A percentile compares a stretch with the other conserved stretches of the same genome.
Evolutionary conservation across 495 filamentous ascomycete species (phyloP).

Genomic region (Polyplosphaeria fusca): DNA sequence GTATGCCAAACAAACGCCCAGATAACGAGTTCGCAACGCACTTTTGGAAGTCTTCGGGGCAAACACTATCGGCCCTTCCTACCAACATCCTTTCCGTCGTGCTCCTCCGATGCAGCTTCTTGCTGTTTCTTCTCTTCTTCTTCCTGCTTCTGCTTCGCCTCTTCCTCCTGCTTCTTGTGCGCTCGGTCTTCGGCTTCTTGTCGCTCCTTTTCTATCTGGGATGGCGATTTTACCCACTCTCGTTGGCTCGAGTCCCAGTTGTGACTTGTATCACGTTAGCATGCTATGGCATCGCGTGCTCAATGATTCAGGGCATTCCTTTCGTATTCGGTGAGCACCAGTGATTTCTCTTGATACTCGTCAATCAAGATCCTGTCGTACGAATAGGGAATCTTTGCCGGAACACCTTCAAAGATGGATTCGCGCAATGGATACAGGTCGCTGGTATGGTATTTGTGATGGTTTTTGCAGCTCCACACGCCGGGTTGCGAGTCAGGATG

Average conservation of each 20-base stretch:
- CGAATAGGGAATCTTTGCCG: constrained; percentile 59
- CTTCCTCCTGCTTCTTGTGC: constrained; percentile 22
- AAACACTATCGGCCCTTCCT: no score
- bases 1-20: no score
- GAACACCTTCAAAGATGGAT: constrained; percentile 59
- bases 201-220: constrained; percentile 31
- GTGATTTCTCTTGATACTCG: constrained; percentile 56
- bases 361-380: constrained; percentile 58
- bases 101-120: neutral
- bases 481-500: constrained; percentile 56
- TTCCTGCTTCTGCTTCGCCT: constrained; percentile 16
- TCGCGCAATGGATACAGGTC: constrained; percentile 56
- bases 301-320: constrained; percentile 45
- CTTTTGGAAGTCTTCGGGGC: no score
- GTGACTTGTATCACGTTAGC: constrained; percentile 35
- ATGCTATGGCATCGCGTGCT: constrained; percentile 1
- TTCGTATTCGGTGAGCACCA: constrained; percentile 51
- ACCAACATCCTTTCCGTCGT: no score
- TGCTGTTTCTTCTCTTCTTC: neutral
- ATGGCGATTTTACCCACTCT: constrained; percentile 50
- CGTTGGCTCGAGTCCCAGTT: constrained; percentile 43
- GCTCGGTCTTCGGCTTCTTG: constrained; percentile 11
- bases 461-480: constrained; percentile 80
- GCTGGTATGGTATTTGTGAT: constrained; percentile 59
- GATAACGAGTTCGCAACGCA: no score